Evolutionary conservation across 345 rosid genomes (phyloP).

Genomic region (Erodium maritimum): DNA sequence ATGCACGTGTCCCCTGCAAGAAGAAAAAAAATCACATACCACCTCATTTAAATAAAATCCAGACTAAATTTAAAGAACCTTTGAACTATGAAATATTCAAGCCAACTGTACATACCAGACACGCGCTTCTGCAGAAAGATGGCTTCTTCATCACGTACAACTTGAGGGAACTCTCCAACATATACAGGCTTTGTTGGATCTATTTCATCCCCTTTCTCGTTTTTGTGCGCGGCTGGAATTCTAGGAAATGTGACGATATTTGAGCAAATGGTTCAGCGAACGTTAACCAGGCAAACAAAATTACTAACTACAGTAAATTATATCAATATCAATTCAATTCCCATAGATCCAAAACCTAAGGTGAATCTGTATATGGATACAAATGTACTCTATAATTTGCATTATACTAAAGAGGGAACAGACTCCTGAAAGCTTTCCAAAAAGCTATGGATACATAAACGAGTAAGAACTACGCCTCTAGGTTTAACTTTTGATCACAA

Average conservation of each 20-base stretch:
- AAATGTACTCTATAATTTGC: too few species aligned
- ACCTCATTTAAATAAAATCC: slow-evolving; percentile 3
- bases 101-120: slow-evolving; percentile 41
- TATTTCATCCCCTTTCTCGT: slow-evolving; percentile 29
- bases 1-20: slow-evolving; percentile 37
- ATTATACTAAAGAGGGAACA: too few species aligned
- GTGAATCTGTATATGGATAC: too few species aligned
- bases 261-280: neutral
- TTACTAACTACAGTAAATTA: neutral
- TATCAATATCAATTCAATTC: too few species aligned
- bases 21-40: slow-evolving; percentile 13
- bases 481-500: too few species aligned
- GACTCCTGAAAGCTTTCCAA: too few species aligned
- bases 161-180: slow-evolving; percentile 78
- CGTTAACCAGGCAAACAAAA: neutral
- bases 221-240: slow-evolving; percentile 35
- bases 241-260: slow-evolving; percentile 19
- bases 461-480: too few species aligned
- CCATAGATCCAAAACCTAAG: too few species aligned
- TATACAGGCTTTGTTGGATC: slow-evolving; percentile 75
- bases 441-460: too few species aligned
- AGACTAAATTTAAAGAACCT: neutral
- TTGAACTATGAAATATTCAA: neutral
- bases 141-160: slow-evolving; percentile 58
- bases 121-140: slow-evolving; percentile 28